These are phyloP conservation scores for Lactarius pseudohatsudake DNA, from an alignment of 768 basidiomycete genomes.

Conservation along the genomic window DNA sequence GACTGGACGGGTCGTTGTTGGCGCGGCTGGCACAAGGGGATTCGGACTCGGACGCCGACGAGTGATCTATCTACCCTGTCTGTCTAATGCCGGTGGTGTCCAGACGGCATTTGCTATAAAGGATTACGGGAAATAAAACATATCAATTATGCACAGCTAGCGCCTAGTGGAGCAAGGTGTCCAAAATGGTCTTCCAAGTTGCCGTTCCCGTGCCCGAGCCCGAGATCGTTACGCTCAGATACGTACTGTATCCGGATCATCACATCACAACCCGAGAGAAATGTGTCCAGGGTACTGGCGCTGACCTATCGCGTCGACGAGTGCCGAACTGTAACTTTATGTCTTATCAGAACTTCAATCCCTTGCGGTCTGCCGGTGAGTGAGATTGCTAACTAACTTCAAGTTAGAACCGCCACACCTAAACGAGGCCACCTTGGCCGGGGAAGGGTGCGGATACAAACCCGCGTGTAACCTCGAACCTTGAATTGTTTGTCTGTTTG, in stretches of 20 bases:
- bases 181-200: neutral
- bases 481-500: neutral
- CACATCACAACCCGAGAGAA: neutral
- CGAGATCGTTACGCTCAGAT: neutral
- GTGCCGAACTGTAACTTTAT: neutral
- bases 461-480: neutral
- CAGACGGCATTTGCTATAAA: neutral
- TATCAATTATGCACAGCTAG: no score
- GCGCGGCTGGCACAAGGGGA: slow-evolving; percentile 25
- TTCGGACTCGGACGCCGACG: slow-evolving; percentile 26
- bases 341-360: neutral
- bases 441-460: neutral
- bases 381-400: neutral
- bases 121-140: no score
- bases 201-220: neutral
- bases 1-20: slow-evolving; percentile 27
- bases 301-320: neutral
- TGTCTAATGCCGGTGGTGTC: neutral
- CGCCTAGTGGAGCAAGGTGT: neutral
- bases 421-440: neutral
- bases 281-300: neutral
- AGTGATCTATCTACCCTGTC: neutral
- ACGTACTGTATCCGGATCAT: neutral
- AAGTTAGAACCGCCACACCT: neutral
- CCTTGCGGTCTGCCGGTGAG: neutral